Evolutionary conservation across 202 grass and related monocot species (phyloP).

Genomic region (Hordeum pubiflorum): DNA sequence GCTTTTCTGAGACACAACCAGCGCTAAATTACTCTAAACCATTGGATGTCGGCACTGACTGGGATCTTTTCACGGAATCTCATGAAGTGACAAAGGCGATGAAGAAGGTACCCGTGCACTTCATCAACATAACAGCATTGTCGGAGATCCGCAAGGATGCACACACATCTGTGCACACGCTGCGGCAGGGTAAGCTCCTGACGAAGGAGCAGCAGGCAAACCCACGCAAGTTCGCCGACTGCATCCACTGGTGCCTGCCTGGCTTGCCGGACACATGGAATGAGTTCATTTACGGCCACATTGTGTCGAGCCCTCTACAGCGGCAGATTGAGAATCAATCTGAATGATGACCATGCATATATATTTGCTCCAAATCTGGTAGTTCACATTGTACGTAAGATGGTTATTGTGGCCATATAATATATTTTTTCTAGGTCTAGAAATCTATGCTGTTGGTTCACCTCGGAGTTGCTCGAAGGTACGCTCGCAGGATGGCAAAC

Average conservation of each 20-base stretch:
- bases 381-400: slow-evolving; percentile 23
- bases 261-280: slow-evolving; percentile 92
- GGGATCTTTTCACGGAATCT: slow-evolving; percentile 55
- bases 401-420: slow-evolving; percentile 24
- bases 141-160: slow-evolving; percentile 92
- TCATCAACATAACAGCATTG: slow-evolving; percentile 78
- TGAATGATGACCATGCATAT: slow-evolving; percentile 27
- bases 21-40: slow-evolving; percentile 40
- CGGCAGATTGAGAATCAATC: slow-evolving; percentile 14
- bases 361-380: slow-evolving; percentile 10
- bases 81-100: slow-evolving; percentile 43
- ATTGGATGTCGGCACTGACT: slow-evolving; percentile 82
- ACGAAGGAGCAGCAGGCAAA: slow-evolving; percentile 62
- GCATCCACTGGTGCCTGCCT: slow-evolving; percentile 97
- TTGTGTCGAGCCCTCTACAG: slow-evolving; percentile 29
- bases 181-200: slow-evolving; percentile 88
- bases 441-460: slow-evolving; percentile 32
- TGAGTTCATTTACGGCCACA: slow-evolving; percentile 59
- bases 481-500: slow-evolving; percentile 30
- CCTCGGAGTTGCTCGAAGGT: slow-evolving; percentile 33
- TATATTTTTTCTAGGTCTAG: slow-evolving; percentile 31
- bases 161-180: slow-evolving; percentile 87
- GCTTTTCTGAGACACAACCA: slow-evolving; percentile 76
- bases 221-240: slow-evolving; percentile 76
- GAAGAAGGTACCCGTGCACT: slow-evolving; percentile 60